Conservation (phyloP, 805 yeast species). For the Lipomyces starkeyi region DNA sequence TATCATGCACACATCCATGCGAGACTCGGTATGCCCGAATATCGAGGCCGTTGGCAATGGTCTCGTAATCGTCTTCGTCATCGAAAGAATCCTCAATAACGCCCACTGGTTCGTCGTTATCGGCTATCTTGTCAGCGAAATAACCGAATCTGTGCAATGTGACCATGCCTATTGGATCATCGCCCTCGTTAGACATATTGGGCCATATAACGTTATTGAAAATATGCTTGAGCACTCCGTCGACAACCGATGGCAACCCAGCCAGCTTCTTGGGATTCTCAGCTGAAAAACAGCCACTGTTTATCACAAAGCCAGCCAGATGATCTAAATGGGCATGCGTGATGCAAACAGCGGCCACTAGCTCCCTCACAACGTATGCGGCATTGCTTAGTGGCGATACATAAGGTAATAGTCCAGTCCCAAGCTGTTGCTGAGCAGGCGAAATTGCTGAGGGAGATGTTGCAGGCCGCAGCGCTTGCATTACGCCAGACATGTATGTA, state of each 20-base stretch:
- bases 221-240: slow-evolving; percentile 58
- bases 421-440: slow-evolving; percentile 19
- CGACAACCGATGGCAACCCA: slow-evolving; percentile 61
- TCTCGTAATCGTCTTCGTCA: slow-evolving; percentile 29
- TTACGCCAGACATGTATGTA: slow-evolving; percentile 63
- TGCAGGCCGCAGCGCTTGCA: slow-evolving; percentile 48
- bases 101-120: slow-evolving; percentile 6
- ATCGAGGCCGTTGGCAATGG: slow-evolving; percentile 24
- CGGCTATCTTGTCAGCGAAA: not conserved
- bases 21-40: slow-evolving; percentile 42
- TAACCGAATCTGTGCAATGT: slow-evolving; percentile 4
- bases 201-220: slow-evolving; percentile 89
- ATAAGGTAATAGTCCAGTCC: slow-evolving; percentile 31
- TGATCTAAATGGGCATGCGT: slow-evolving; percentile 91
- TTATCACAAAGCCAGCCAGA: slow-evolving; percentile 67
- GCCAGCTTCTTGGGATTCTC: slow-evolving; percentile 53
- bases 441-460: slow-evolving; percentile 8
- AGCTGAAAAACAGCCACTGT: slow-evolving; percentile 62
- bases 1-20: slow-evolving; percentile 46
- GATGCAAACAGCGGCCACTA: slow-evolving; percentile 49
- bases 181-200: slow-evolving; percentile 53
- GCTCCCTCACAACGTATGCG: slow-evolving; percentile 40
- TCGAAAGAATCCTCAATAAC: slow-evolving; percentile 18
- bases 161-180: slow-evolving; percentile 33
- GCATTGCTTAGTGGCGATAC: slow-evolving; percentile 36